A percentile compares a stretch with the other conserved stretches of the same genome.
These are phyloP conservation scores for Aspergillus funiculosus DNA, from an alignment of 495 filamentous ascomycete genomes.

Conservation along the genomic window DNA sequence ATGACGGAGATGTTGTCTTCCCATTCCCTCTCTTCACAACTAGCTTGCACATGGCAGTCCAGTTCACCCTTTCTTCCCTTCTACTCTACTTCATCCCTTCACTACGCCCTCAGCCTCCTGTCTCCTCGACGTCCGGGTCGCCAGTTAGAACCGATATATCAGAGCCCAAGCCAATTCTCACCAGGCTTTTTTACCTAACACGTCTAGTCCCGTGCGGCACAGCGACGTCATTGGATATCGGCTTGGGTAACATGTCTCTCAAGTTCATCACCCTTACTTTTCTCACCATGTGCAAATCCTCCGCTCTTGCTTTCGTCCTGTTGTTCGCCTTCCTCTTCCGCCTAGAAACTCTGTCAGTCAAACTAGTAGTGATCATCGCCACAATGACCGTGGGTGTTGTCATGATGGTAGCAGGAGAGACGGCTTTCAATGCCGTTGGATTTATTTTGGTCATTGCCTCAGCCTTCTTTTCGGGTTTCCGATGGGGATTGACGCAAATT, in stretches of 20 bases:
- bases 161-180: conserved; percentile 69
- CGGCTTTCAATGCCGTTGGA: conserved; percentile 82
- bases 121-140: conserved; percentile 44
- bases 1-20: conserved; percentile 72
- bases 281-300: conserved; percentile 99
- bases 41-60: conserved; percentile 90
- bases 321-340: conserved; percentile 93
- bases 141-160: conserved; percentile 33
- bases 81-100: conserved; percentile 81
- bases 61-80: conserved; percentile 75
- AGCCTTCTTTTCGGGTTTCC: conserved; percentile 92
- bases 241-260: conserved; percentile 89
- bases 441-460: conserved; percentile 90
- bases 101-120: conserved; percentile 61
- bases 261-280: conserved; percentile 96
- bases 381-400: conserved; percentile 93
- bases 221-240: conserved; percentile 93
- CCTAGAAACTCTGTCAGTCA: conserved; percentile 80
- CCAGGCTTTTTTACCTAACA: conserved; percentile 83
- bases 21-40: conserved; percentile 95
- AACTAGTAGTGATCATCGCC: conserved; percentile 77
- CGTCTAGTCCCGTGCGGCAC: conserved; percentile 89
- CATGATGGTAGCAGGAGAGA: conserved; percentile 98
- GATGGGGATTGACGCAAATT: conserved; percentile 96
- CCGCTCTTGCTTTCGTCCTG: conserved; percentile 88